Evolutionary conservation across 495 filamentous ascomycete species (phyloP), one percentile per base, ranked within the genome.

Genomic region (Penicillium chermesinum): DNA sequence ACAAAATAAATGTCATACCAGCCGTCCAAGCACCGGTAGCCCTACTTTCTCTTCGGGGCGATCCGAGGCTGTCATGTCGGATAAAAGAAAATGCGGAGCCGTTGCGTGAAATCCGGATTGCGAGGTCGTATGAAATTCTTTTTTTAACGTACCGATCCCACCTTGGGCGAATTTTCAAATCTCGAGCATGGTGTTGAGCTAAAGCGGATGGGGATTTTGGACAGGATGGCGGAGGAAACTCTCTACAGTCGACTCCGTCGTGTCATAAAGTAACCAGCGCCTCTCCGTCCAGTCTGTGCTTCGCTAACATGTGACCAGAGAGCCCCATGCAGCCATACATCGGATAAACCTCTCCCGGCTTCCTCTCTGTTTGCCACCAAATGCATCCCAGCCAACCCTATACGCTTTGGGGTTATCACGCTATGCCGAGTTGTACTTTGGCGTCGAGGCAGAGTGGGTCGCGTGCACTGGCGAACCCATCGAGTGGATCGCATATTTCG

Each of bases 271-370:
- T 30, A 30, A 30, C 25, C 10, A 5, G 25, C 5, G 25, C 25
- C 25, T 30, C 25, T 30, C 25, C 10, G 25, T 5, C 25, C 5
- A 5, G 25, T 30, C 25, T 30, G 25, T 30, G 25, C 25, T 4
- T 5, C 25, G 25, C 25, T 30, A 30, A 30, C 25, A 30, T 30
- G 25, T 30, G 25, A 30, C 25, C 35, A 54, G 52, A 38, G 52
- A 44, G 38, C 52, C 52, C 33, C 52, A 55, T 33, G 39, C 52
- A 38, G 43, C 43, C 14, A 55, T 55, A 38, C 52, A 55, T 34
- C 38, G 35, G 34, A 27, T 50, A 22, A 55, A 55, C 10, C 25
- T 55, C 33, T 46, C 52, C 1, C 47, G 52, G 14, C 43, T 55
- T 34, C 27, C 42, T 2, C 43, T 55, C 20, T 47, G 52, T 18